Conservation (phyloP, 306 rosid species). For the Crotalaria pallida region DNA sequence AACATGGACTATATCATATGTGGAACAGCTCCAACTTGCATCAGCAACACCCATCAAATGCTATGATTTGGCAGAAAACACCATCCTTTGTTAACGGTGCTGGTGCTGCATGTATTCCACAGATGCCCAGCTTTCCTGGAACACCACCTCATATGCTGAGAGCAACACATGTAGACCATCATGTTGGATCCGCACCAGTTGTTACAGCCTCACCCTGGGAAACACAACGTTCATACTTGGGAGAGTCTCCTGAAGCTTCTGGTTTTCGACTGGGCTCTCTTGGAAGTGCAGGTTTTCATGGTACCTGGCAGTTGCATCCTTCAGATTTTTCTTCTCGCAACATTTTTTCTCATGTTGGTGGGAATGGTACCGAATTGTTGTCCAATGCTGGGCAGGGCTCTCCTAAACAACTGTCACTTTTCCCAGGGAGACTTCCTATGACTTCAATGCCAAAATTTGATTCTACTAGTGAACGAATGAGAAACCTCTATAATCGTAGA, state of each 20-base stretch:
- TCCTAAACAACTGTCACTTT: constrained; percentile 55
- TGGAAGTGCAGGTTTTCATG: constrained; percentile 56
- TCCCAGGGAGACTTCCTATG: constrained; percentile 63
- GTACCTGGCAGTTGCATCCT: constrained; percentile 60
- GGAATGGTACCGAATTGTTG: constrained; percentile 52
- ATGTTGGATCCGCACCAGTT: constrained; percentile 81
- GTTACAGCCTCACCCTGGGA: constrained; percentile 76
- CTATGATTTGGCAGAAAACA: constrained; percentile 59
- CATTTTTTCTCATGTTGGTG: constrained; percentile 60
- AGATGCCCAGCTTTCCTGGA: constrained; percentile 56
- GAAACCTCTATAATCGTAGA: constrained; percentile 69
- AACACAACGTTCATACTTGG: constrained; percentile 50
- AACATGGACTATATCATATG: constrained; percentile 51
- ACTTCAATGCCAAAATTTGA: constrained; percentile 60
- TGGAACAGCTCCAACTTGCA: constrained; percentile 58
- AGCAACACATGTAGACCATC: constrained; percentile 52
- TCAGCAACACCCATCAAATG: constrained; percentile 62
- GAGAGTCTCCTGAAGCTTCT: constrained; percentile 68
- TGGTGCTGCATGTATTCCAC: constrained; percentile 48
- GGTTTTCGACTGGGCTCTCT: constrained; percentile 64
- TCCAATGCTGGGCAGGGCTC: constrained; percentile 51
- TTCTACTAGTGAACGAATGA: constrained; percentile 59
- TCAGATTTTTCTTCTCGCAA: constrained; percentile 47
- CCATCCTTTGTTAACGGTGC: constrained; percentile 58
- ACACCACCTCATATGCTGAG: constrained; percentile 52